Conservation (phyloP, 1,284 basidiomycete genomes). For the Amanita bisporigera region DNA sequence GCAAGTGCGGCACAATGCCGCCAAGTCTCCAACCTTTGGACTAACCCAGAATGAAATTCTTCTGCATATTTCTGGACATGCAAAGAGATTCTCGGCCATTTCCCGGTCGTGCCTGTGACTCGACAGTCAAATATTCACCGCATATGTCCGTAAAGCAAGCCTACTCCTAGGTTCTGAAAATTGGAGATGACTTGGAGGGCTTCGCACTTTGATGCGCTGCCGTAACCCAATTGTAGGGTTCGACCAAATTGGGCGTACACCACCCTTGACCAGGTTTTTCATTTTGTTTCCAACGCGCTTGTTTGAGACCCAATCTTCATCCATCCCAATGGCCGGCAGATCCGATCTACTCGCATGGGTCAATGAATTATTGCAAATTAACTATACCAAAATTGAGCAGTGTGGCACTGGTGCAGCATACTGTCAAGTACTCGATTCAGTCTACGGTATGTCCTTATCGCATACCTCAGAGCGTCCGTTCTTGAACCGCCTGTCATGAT, state of each 20-base stretch:
- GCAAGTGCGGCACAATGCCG: conserved; percentile 35
- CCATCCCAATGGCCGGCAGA: conserved; percentile 51
- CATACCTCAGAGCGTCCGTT: conserved; percentile 11
- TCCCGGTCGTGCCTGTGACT: conserved; percentile 5
- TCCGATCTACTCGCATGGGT: conserved; percentile 94
- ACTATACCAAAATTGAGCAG: conserved; percentile 95
- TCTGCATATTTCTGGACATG: conserved; percentile 34
- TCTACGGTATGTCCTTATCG: conserved; percentile 69
- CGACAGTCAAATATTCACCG: conserved; percentile 4
- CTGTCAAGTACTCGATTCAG: conserved; percentile 92
- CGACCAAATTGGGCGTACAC: not conserved
- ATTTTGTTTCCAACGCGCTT: conserved; percentile 7
- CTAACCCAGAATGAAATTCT: conserved; percentile 31
- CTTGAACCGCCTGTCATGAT: not conserved
- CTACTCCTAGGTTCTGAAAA: not conserved
- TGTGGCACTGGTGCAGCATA: conserved; percentile 91
- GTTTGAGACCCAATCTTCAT: not conserved
- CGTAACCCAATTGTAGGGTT: conserved; percentile 9
- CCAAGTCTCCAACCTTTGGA: conserved; percentile 27
- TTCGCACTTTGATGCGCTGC: not conserved
- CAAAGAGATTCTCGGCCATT: not conserved
- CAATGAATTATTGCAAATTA: conserved; percentile 90
- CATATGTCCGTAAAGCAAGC: not conserved
- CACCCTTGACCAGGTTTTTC: not conserved
- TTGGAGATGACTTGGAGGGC: too few species aligned